Conservation (phyloP, 2,329 filamentous ascomycete genomes). For the Emergomyces africanus region DNA sequence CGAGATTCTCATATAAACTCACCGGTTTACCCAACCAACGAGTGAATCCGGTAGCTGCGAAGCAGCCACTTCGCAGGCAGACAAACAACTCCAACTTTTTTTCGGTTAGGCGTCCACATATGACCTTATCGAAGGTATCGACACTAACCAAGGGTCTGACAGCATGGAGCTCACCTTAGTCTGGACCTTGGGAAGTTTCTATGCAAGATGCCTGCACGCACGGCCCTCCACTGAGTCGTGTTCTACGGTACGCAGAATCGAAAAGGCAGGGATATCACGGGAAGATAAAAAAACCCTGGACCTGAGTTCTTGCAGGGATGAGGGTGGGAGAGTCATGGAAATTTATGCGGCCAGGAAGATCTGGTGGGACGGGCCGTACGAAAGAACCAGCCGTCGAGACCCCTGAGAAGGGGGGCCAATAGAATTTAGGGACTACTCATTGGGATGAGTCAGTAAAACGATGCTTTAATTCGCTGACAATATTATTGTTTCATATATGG, state of each 20-base stretch:
- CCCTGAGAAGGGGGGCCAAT: background rate
- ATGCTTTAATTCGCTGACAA: background rate
- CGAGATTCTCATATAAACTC: background rate
- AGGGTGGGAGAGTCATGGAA: background rate
- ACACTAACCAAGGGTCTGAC: background rate
- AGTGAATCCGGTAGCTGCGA: background rate
- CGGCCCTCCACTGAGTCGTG: background rate
- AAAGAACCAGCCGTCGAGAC: background rate
- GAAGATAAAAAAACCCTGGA: background rate
- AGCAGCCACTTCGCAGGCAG: background rate
- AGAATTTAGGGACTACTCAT: background rate
- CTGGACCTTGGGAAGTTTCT: background rate
- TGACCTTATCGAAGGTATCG: background rate
- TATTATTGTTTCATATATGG: background rate
- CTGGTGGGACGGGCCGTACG: background rate
- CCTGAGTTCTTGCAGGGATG: background rate
- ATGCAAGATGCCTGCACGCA: background rate
- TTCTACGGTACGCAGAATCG: background rate
- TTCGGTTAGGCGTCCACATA: background rate
- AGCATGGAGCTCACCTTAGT: too few relatives aligned
- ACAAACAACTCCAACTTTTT: background rate
- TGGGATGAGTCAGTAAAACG: background rate
- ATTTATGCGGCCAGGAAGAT: background rate
- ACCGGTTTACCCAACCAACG: background rate
- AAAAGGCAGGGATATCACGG: background rate